Evolutionary conservation across 192 early-diverging fungal genomes (phyloP), one percentile per base, ranked within the genome.

Genomic region (Linnemannia elongata): DNA sequence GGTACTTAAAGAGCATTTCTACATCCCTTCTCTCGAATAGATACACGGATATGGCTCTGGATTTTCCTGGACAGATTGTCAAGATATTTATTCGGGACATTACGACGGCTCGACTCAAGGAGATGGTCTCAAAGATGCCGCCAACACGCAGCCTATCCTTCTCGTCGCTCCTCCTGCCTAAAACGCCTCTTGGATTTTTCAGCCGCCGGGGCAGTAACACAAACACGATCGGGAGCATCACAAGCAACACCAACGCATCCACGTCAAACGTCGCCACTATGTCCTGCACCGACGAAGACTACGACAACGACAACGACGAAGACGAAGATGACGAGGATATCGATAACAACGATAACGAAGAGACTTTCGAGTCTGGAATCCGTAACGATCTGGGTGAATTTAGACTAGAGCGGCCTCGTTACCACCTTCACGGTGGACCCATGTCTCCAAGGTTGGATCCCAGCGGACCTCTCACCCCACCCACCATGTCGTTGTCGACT

Each of bases 31-130:
- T 17, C 39, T 8, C 30, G 15, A 27, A 52, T 74, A 90, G 89
- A n/a, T 93, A 96, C 72, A 92, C 95, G 6, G 91, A 90, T 3
- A 89, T 98, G 42, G 93, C 93, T 6, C 71, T 80, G 0, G 89
- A 90, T 15, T 90, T 89, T 49, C 96, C 97, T 2, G 90, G 82
- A 17, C 93, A 93, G 68, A 92, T 99, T n/a, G 72, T 96, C 52
- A 95, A 94, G 76, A 95, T 99, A 44, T 97, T 96, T 74, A 96
- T 99, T 66, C 94, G 96, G 42, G 96, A 97, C 74, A 89, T 93
- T 42, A 91, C 91, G 6, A 90, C 89, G 36, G 10, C 47, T 55
- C 79, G 82, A 17, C 33, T 84, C 27, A 84, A 80, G 24, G 72
- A 69, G 18, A 80, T 71, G 36, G 27, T 18, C 18, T 33, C 57